Base-by-base conservation (phyloP, 768 basidiomycete genomes). In the Exsudoporus frostii region DNA sequence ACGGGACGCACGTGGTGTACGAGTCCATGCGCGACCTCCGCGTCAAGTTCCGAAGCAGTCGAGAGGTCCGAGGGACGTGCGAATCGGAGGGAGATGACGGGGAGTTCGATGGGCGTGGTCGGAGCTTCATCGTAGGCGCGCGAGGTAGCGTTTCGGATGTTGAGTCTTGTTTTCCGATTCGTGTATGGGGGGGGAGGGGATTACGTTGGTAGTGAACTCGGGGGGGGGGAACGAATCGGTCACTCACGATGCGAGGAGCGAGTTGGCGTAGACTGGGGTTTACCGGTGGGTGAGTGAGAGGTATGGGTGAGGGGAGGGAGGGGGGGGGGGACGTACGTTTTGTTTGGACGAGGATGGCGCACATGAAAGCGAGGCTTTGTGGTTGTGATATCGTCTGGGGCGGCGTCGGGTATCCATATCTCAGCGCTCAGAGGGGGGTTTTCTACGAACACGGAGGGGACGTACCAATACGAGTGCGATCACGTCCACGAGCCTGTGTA, bases 251-350 rank as follows among this genome's bases (percentile, higher is more conserved):
- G 63, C 54, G 25, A 68, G 57, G 37, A 68, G 59, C 29, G 66
- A 69, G 48, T 68, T 68, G 41, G 67, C 65, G 10, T 68, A 68
- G 10, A 68, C 67, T 67, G 42, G 13, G 39, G 32, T 15, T 39
- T 27, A n/a, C n/a, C n/a, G n/a, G n/a, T n/a, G n/a, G 27, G 27
- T 3, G 25, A 3, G 6, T 25, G 25, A 25, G 25, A 6, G 25
- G 25, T 3, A 25, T 3, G 25, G 25, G 25, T 3, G 6, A 6
- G 13, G 13, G 32, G 33, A 34, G 15, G 15, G 33, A 19, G 8
- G 7, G 15, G 8, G 25, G 22, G 14, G 29, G 17, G 17, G 29
- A 66, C 66, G 45, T 50, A 69, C 66, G 57, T 27, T 61, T 63
- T 17, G 63, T 57, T 52, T 68, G 66, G 24, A 68, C 9, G 45